A percentile compares a stretch with the other conserved stretches of the same genome.
Conservation (phyloP, 306 rosid genomes). For the Ceratonia siliqua region DNA sequence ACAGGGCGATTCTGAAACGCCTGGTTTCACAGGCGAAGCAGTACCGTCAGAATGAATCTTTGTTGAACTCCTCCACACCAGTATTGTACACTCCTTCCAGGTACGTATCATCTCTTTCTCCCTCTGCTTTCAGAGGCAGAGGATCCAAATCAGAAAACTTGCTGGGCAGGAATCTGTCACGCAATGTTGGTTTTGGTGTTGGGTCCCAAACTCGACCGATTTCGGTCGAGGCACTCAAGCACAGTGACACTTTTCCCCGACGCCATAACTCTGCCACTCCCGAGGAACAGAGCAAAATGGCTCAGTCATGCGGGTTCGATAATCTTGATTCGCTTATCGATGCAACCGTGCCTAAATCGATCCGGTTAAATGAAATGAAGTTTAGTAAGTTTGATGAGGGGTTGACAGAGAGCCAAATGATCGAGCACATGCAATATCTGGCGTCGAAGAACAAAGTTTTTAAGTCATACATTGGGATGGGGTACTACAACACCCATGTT, state of each 20-base stretch:
- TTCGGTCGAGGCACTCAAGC: constrained; percentile 77
- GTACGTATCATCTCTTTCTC: constrained; percentile 70
- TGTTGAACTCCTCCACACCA: constrained; percentile 53
- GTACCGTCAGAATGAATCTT: constrained; percentile 57
- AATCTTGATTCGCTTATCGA: constrained; percentile 72
- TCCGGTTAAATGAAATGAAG: constrained; percentile 66
- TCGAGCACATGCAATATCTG: constrained; percentile 77
- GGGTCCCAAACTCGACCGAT: constrained; percentile 72
- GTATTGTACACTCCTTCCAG: constrained; percentile 60
- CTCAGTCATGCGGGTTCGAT: constrained; percentile 59
- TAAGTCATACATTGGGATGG: constrained; percentile 89
- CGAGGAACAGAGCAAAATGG: constrained; percentile 82
- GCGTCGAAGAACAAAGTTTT: constrained; percentile 83
- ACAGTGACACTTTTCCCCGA: constrained; percentile 87
- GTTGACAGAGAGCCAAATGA: constrained; percentile 84
- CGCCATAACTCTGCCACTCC: constrained; percentile 98
- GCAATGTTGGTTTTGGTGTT: constrained; percentile 33
- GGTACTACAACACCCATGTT: constrained; percentile 86
- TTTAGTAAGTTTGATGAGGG: constrained; percentile 85
- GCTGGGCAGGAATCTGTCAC: constrained; percentile 33
- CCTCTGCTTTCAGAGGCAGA: constrained; percentile 45
- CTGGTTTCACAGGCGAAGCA: constrained; percentile 77
- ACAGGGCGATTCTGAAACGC: constrained; percentile 84
- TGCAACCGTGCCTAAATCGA: constrained; percentile 93
- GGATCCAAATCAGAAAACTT: constrained; percentile 47